Evolutionary conservation across 2,329 filamentous ascomycete species (phyloP).

Genomic region (Neoscytalidium dimidiatum): DNA sequence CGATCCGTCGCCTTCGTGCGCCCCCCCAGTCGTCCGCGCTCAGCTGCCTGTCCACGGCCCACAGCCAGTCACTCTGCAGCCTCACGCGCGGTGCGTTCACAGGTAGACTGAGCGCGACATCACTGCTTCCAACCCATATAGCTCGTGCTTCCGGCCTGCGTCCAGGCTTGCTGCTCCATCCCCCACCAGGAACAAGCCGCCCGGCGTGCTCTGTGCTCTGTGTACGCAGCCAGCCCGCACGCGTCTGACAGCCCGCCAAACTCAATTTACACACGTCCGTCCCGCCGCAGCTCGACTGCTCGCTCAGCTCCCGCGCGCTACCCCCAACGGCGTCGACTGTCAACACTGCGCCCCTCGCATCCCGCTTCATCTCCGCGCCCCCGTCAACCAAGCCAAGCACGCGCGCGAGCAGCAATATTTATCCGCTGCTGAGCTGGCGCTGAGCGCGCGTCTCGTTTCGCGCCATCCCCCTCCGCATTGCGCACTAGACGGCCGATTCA

Average conservation of each 20-base stretch:
- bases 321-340: conserved; percentile 10
- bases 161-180: neutral
- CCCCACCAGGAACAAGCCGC: neutral
- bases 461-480: conserved; percentile 13
- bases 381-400: neutral
- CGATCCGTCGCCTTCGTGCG: neutral
- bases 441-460: neutral
- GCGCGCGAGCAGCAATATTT: neutral
- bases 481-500: conserved; percentile 12
- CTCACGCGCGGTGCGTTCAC: conserved; percentile 5
- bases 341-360: conserved; percentile 4
- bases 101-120: neutral
- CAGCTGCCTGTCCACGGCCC: conserved; percentile 15
- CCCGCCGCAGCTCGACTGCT: neutral
- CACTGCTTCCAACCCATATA: conserved; percentile 3
- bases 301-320: conserved; percentile 12
- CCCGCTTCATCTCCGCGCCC: conserved; percentile 7
- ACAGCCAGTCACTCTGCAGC: conserved; percentile 16
- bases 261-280: conserved; percentile 3
- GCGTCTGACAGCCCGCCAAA: neutral
- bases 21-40: conserved; percentile 1
- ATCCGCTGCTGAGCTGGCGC: conserved; percentile 6
- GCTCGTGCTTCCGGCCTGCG: neutral
- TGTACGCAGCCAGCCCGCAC: neutral
- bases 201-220: too few relatives aligned